phyloP scores from a whole-genome alignment of 2,329 filamentous ascomycete genomes.

The Ceratocystiopsis minuta region DNA sequence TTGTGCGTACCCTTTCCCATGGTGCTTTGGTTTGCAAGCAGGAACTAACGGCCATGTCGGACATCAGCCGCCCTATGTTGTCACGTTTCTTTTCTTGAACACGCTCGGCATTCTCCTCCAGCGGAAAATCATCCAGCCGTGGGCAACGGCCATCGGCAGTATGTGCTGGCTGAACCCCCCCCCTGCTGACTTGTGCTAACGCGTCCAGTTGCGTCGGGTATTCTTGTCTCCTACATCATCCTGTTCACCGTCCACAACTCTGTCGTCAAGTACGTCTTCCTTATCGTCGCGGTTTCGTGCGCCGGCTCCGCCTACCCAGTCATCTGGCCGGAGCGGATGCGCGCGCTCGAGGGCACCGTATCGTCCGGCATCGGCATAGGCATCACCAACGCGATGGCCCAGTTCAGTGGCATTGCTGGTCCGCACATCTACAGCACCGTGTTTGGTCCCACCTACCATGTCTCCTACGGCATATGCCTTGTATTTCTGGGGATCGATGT shows the following conservation, averaged over 20 bases:
- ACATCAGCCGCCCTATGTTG: slow-evolving; percentile 21
- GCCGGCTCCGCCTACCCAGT: slow-evolving; percentile 23
- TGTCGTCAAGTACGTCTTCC: slow-evolving; percentile 18
- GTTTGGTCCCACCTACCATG: slow-evolving; percentile 21
- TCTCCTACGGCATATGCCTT: slow-evolving; percentile 18
- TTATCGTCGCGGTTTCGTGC: slow-evolving; percentile 19
- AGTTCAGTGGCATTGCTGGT: slow-evolving; percentile 23
- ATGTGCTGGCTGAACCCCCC: slow-evolving; percentile 4
- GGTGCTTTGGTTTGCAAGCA: neutral
- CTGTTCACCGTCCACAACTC: slow-evolving; percentile 18
- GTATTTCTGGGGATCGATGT: slow-evolving; percentile 11
- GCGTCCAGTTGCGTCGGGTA: slow-evolving; percentile 16
- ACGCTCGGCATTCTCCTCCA: slow-evolving; percentile 18
- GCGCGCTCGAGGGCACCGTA: slow-evolving; percentile 21
- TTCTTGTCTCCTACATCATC: slow-evolving; percentile 21
- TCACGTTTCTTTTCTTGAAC: slow-evolving; percentile 21
- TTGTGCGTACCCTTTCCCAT: slow-evolving; percentile 11
- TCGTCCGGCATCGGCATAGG: slow-evolving; percentile 23
- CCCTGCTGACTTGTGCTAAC: slow-evolving; percentile 4
- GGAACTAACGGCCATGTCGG: no score
- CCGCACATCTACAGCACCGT: slow-evolving; percentile 22
- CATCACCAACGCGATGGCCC: slow-evolving; percentile 23
- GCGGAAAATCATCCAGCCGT: slow-evolving; percentile 18
- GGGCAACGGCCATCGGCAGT: slow-evolving; percentile 21
- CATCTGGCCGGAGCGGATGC: slow-evolving; percentile 25